phyloP scores from a whole-genome alignment of 192 early-diverging fungal species.

The Entophlyctis helioformis region DNA sequence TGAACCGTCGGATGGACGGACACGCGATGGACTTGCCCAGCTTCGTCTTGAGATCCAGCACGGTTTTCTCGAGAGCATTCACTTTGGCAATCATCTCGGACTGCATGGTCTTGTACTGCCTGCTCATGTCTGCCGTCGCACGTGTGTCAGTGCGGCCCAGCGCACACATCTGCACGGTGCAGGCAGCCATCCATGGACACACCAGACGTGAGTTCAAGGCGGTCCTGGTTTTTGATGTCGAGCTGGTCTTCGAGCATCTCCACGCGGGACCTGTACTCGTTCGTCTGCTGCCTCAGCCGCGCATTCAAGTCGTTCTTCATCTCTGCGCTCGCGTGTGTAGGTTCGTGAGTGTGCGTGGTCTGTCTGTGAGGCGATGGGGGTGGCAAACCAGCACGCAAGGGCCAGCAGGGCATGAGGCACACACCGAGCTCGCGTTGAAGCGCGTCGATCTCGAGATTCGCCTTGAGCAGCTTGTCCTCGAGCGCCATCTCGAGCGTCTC shows the following conservation, averaged over 20 bases:
- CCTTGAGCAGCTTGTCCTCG: constrained; percentile 28
- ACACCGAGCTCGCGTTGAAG: constrained; percentile 25
- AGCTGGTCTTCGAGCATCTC: constrained; percentile 22
- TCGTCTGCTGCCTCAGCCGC: constrained; percentile 9
- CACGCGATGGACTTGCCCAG: constrained; percentile 17
- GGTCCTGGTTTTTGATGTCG: constrained; percentile 22
- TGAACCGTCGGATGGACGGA: too few species aligned
- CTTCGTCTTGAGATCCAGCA: constrained; percentile 35
- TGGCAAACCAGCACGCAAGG: background rate
- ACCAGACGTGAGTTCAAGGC: constrained; percentile 35
- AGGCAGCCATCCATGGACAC: too few species aligned
- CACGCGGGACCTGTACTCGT: constrained; percentile 19
- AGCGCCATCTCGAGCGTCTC: constrained; percentile 6
- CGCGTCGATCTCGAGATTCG: constrained; percentile 19
- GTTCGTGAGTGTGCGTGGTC: background rate
- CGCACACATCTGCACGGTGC: background rate
- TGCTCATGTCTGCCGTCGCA: constrained; percentile 31
- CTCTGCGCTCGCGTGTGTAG: constrained; percentile 5
- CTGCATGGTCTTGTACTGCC: constrained; percentile 53
- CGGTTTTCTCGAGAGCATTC: constrained; percentile 33
- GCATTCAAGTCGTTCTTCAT: constrained; percentile 17
- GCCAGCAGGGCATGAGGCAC: background rate
- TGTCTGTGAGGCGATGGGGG: too few species aligned
- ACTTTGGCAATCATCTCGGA: constrained; percentile 43
- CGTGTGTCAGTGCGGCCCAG: too few species aligned